These are phyloP conservation scores for Schwanniomyces occidentalis DNA, from an alignment of 805 yeast species.

Conservation along the genomic window DNA sequence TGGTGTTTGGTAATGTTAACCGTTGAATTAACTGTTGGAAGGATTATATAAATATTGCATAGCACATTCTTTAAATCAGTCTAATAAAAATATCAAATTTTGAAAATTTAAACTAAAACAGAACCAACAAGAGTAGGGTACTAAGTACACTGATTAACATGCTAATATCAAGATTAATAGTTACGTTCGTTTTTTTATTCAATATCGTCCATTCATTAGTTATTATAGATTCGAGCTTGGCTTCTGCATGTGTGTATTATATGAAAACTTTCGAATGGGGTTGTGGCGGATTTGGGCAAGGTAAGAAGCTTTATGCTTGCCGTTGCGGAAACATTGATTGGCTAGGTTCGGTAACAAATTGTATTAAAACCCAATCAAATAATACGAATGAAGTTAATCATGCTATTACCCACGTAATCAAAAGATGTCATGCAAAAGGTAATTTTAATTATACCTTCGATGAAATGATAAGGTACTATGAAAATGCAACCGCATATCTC, in stretches of 20 bases:
- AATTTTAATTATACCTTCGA: conserved; percentile 30
- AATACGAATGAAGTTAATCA: conserved; percentile 30
- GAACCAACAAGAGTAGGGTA: too few species aligned
- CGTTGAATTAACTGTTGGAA: too few species aligned
- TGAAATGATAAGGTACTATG: conserved; percentile 18
- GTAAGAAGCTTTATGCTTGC: conserved; percentile 35
- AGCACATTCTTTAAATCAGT: too few species aligned
- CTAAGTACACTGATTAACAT: too few species aligned
- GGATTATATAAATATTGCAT: too few species aligned
- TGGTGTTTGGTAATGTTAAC: too few species aligned
- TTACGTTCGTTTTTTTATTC: too few species aligned
- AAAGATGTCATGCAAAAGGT: conserved; percentile 34
- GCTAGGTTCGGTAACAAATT: conserved; percentile 45
- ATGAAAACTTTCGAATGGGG: conserved; percentile 44
- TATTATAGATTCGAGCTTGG: conserved; percentile 37
- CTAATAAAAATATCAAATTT: too few species aligned
- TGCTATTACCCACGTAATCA: conserved; percentile 38
- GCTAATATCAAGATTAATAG: too few species aligned
- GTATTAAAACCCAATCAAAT: conserved; percentile 36
- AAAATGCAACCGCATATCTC: conserved; percentile 34
- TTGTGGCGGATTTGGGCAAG: conserved; percentile 34
- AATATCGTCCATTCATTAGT: too few species aligned
- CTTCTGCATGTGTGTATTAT: conserved; percentile 43
- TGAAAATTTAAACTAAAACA: too few species aligned
- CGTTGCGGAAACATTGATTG: conserved; percentile 44